phyloP scores from a whole-genome alignment of 106 monocot species.

The Vanilla planifolia region DNA sequence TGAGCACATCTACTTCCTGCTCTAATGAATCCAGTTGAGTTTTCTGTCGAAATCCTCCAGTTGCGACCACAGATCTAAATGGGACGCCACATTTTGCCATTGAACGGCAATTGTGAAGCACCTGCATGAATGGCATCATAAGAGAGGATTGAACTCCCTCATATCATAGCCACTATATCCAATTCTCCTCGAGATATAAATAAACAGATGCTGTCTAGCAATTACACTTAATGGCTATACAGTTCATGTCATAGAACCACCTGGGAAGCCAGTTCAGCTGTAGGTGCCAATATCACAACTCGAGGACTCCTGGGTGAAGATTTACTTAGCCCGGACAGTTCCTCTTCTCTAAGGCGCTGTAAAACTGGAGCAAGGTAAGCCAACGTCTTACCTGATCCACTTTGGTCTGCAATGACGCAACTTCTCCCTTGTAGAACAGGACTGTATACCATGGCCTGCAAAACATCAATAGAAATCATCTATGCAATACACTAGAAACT shows the following conservation, averaged over 20 bases:
- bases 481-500: not conserved
- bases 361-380: slow-evolving; percentile 84
- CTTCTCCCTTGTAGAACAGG: slow-evolving; percentile 78
- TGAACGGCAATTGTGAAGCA: slow-evolving; percentile 75
- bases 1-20: slow-evolving; percentile 86
- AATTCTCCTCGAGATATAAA: not conserved
- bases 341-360: slow-evolving; percentile 76
- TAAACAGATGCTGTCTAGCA: not conserved
- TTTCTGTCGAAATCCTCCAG: slow-evolving; percentile 92
- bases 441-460: slow-evolving; percentile 70
- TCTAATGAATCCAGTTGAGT: slow-evolving; percentile 77
- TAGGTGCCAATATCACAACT: slow-evolving; percentile 73
- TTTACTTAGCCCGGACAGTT: slow-evolving; percentile 48
- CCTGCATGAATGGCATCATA: slow-evolving; percentile 27
- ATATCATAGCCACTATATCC: too few species aligned
- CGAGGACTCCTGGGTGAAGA: slow-evolving; percentile 54
- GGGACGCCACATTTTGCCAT: slow-evolving; percentile 78
- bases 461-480: not conserved
- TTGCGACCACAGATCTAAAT: slow-evolving; percentile 93
- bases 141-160: not conserved
- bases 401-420: slow-evolving; percentile 93
- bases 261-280: slow-evolving; percentile 96
- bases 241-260: slow-evolving; percentile 26
- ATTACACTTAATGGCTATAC: not conserved
- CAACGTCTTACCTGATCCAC: slow-evolving; percentile 95